Base-by-base conservation (phyloP, 805 yeast genomes). In the Yamadazyma nakazawae region DNA sequence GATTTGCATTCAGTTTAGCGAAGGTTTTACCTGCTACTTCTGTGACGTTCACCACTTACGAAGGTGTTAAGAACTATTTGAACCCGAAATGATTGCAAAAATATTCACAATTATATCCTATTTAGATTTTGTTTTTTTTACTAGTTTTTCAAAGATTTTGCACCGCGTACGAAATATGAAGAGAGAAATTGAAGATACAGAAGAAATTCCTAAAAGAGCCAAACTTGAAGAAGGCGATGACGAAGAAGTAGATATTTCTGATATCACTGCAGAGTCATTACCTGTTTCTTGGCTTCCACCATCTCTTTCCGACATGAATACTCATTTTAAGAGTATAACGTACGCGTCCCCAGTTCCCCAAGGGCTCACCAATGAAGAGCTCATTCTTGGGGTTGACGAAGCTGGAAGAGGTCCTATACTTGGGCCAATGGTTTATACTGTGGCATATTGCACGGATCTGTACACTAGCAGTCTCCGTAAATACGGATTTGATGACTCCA, bases 371-470 rank as follows among this genome's bases (percentile, higher is more conserved):
- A 58, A 58, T 11, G 51, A 67, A 35, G 67, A 71, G 1, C 76
- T 83, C 1, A 74, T 83, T 8, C 65, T 94, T 10, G 99, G 99
- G 1, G 96, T 94, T 1, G 99, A 94, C 64, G 99, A 94, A 62
- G 99, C 99, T 0, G 99, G 99, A 0, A 76, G 99, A 54, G 99
- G 99, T 0, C 99, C 99, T 0, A 97, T 95, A 0, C 58, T 95
- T 35, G 99, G 99, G 0, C 96, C 98, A 0, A 94, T 94, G 99
- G 99, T 94, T 1, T 94, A 94, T 60, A 96, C 96, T 2, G 72
- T 89, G 6, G 82, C 94, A 2, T 94, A 89, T 60, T 84, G 96
- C 52, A 65, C 82, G 11, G 73, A 76, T 40, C 63, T 68, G 0
- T 86, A 79, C 47, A 59, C 66, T 1, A 60, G 74, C 16, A 73